phyloP scores from a whole-genome alignment of 805 yeast genomes.

The Yamadazyma kitorensis region DNA sequence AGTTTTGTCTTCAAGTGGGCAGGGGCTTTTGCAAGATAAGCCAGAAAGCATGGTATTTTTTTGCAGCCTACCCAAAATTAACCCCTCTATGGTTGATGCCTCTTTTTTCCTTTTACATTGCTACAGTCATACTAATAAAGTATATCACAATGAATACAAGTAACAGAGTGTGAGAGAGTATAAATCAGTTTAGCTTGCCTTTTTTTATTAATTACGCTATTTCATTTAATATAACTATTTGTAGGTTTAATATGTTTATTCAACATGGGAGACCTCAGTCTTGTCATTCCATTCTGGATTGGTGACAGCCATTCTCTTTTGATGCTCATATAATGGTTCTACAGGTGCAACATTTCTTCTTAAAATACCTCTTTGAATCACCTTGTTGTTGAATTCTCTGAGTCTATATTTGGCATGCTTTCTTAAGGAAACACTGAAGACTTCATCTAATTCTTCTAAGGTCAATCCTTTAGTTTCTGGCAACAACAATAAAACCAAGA shows the following conservation, averaged over 20 bases:
- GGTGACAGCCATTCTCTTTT: constrained; percentile 53
- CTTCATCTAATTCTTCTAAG: constrained; percentile 73
- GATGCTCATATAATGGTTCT: constrained; percentile 55
- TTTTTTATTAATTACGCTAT: no score
- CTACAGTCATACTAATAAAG: no score
- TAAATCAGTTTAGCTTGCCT: no score
- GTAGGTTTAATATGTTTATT: constrained; percentile 19
- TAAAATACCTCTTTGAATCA: constrained; percentile 46
- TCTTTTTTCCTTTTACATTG: no score
- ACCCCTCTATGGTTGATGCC: no score
- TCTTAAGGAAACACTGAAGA: constrained; percentile 55
- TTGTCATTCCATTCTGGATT: constrained; percentile 63
- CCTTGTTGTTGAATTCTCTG: constrained; percentile 29
- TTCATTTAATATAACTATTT: not conserved
- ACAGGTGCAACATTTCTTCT: constrained; percentile 43
- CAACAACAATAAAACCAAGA: constrained; percentile 65
- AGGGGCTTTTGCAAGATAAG: no score
- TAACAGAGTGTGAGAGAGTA: no score
- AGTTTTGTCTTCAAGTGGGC: no score
- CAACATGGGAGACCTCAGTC: constrained; percentile 53
- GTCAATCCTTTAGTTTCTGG: constrained; percentile 70
- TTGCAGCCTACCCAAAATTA: no score
- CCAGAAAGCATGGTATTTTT: no score
- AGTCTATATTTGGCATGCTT: constrained; percentile 50
- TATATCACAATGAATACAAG: no score